Base-by-base conservation (phyloP, 805 yeast genomes). In the Lachancea fermentati region DNA sequence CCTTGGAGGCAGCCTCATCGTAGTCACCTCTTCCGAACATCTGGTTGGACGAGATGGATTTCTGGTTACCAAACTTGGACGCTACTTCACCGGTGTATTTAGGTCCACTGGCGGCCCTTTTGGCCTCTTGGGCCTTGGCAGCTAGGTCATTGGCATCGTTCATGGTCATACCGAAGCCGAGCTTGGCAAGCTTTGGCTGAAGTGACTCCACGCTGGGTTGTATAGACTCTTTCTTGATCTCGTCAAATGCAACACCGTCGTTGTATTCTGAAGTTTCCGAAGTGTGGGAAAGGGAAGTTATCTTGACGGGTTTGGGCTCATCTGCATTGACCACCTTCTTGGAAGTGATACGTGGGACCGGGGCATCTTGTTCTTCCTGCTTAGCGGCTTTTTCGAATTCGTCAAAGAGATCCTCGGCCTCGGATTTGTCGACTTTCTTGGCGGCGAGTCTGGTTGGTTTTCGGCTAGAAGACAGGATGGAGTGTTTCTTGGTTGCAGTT, bases 31-130 rank as follows among this genome's bases (percentile, higher is more conserved):
- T 80, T 14, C 96, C 96, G 63, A 93, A 93, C 55, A 76, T 78
- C 67, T 89, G 94, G 65, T 93, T 97, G 2, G 97, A 89, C 0
- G 97, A 93, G 48, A 93, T 93, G 35, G 89, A 96, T 73, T 86
- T 91, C 61, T 89, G 96, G 30, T 68, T 69, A 42, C 97, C 97
- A 59, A 75, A 93, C 67, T 87, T 85, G 55, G 69, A 71, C 29
- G 76, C 78, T 22, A 84, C 84, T 49, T 80, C 81, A 28, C 93
- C 93, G 1, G 87, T 78, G 59, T 83, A 83, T 51, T 72, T 71
- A 40, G 75, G 76, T 32, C 76, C 80, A 29, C 75, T 65, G 19
- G 76, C 76, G 32, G 72, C 68, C 47, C 55, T 55, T 30, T 47
- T 55, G 43, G 60, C 46, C 36, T 58, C 63, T 45, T 67, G 65